Base-by-base conservation (phyloP, 352 stramenopile genomes). In the Thalassiosira mediterranea region DNA sequence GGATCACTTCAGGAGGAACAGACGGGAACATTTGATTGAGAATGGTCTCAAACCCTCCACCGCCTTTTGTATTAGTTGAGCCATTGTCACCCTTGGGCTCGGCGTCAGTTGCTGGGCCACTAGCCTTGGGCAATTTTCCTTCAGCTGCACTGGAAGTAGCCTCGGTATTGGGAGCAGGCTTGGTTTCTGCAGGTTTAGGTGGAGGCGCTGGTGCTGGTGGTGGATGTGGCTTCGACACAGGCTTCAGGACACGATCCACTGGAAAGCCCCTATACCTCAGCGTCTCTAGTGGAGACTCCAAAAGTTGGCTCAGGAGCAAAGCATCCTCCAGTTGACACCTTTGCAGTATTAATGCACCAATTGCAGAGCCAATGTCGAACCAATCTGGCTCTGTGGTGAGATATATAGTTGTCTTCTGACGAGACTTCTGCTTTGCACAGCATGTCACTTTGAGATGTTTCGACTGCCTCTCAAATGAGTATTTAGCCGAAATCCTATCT, bases 341-440 rank as follows among this genome's bases (percentile, higher is more conserved):
- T 51, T 89, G 40, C 15, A 91, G 58, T 60, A 91, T 90, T 2
- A 91, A 40, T 52, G 70, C 75, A 28, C 86, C 86, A 60, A 91
- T 82, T 10, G 72, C 75, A 47, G 73, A 83, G 3, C 83, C 86
- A 25, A 91, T 81, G 76, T 91, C 86, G 75, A 91, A 91, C 68
- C 71, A 86, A 60, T 90, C 83, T 42, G 86, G 87, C 34, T 88
- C 60, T 42, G 54, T 34, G 13, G 82, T 90, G 2, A 90, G 59
- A 38, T 77, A 88, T 10, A 91, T 67, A 8, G 47, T 34, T 23
- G 76, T 86, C 47, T 65, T 84, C 25, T 69, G 42, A 4, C 40
- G 17, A 32, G 32, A 53, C 52, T 8, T 29, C 44, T 46, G 42
- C 62, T 76, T 83, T 3, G 68, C 56, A 34, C 83, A 91, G 37